Evolutionary conservation across 768 basidiomycete genomes (phyloP).

Genomic region (Saitozyma sp.): DNA sequence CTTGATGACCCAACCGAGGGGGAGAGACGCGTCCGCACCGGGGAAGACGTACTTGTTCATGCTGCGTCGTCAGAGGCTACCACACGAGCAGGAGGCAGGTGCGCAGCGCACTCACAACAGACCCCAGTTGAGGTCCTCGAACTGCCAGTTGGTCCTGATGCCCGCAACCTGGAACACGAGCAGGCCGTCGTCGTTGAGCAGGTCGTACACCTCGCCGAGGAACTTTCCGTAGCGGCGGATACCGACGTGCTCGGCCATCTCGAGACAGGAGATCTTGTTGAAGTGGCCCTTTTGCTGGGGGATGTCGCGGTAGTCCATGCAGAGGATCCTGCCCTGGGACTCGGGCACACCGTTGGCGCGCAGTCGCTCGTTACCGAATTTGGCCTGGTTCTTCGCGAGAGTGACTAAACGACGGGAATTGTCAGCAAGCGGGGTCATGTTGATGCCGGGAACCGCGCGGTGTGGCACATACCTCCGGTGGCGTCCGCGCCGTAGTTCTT

Average conservation of each 20-base stretch:
- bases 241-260: constrained; percentile 99
- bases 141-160: constrained; percentile 93
- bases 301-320: constrained; percentile 90
- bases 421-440: too few relatives aligned
- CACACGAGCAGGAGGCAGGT: neutral
- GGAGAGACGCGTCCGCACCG: constrained; percentile 93
- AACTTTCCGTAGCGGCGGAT: constrained; percentile 86
- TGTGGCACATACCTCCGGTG: constrained; percentile 68
- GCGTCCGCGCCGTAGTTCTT: constrained; percentile 97
- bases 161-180: constrained; percentile 98
- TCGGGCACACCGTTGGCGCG: constrained; percentile 70
- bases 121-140: constrained; percentile 93
- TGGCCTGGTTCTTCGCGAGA: constrained; percentile 82
- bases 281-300: constrained; percentile 71
- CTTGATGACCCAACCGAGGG: constrained; percentile 89
- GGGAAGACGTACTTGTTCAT: constrained; percentile 82
- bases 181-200: constrained; percentile 89
- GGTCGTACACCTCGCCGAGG: constrained; percentile 85
- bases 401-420: constrained; percentile 60
- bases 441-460: too few relatives aligned
- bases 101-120: constrained; percentile 36
- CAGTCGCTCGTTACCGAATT: constrained; percentile 88
- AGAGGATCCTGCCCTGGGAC: constrained; percentile 81
- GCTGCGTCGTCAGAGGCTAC: constrained; percentile 21
- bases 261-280: constrained; percentile 90